These are phyloP conservation scores for Suillus paluster DNA, from an alignment of 768 basidiomycete species.

Conservation along the genomic window DNA sequence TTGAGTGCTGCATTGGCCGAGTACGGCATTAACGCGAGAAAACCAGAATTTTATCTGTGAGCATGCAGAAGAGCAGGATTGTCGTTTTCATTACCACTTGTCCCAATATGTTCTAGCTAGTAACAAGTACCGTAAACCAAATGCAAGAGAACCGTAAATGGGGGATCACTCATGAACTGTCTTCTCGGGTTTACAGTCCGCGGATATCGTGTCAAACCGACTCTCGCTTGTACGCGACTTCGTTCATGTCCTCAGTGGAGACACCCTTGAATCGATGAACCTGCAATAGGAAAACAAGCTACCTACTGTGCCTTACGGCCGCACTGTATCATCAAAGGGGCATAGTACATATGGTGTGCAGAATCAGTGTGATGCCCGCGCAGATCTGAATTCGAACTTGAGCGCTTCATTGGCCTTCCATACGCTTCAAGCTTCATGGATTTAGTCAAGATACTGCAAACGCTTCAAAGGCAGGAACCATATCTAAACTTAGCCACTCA, in stretches of 20 bases:
- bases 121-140: not conserved
- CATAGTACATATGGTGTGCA: not conserved
- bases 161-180: not conserved
- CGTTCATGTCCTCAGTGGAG: not conserved
- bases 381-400: not conserved
- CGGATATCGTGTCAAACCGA: not conserved
- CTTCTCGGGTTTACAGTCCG: not conserved
- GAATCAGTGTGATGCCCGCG: not conserved
- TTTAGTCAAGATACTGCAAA: no score
- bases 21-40: constrained; percentile 92
- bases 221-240: not conserved
- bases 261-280: not conserved
- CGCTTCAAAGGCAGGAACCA: not conserved
- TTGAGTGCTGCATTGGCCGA: constrained; percentile 91
- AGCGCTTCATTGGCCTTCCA: not conserved
- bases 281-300: constrained; percentile 1
- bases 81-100: not conserved
- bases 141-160: not conserved
- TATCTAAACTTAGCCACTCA: not conserved
- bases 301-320: not conserved
- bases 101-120: not conserved
- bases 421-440: no score
- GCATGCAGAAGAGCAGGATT: not conserved
- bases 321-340: not conserved
- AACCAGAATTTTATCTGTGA: constrained; percentile 92